A percentile compares a stretch with the other conserved stretches of the same genome.
phyloP scores from a whole-genome alignment of 1,139 yeast genomes.

The Magnusiomyces clavatus region DNA sequence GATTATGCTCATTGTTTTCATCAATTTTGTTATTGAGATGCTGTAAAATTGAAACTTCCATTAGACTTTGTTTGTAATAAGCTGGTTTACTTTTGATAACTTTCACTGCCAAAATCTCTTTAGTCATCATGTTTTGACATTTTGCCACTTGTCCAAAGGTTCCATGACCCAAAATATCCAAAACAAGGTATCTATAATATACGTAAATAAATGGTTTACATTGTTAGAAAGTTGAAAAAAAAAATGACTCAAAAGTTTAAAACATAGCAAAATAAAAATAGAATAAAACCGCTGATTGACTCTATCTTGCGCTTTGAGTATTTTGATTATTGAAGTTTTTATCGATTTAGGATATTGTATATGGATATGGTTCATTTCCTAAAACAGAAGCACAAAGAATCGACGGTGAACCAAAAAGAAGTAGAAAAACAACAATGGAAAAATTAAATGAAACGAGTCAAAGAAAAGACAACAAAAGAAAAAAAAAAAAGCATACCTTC shows the following conservation, averaged over 20 bases:
- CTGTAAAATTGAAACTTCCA: slow-evolving; percentile 84
- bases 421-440: too few relatives aligned
- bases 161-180: slow-evolving; percentile 91
- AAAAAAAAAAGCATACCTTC: slow-evolving; percentile 32
- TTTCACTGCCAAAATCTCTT: slow-evolving; percentile 88
- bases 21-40: slow-evolving; percentile 68
- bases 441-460: background rate
- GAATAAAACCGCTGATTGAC: too few relatives aligned
- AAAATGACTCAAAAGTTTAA: too few relatives aligned
- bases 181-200: slow-evolving; percentile 50
- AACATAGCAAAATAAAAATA: too few relatives aligned
- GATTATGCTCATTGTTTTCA: slow-evolving; percentile 60
- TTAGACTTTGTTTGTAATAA: slow-evolving; percentile 81
- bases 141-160: slow-evolving; percentile 98
- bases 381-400: too few relatives aligned
- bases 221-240: too few relatives aligned
- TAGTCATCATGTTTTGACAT: slow-evolving; percentile 85
- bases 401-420: background rate
- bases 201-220: background rate
- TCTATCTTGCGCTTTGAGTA: too few relatives aligned
- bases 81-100: slow-evolving; percentile 92
- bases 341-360: too few relatives aligned
- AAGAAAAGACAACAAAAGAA: background rate
- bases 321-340: too few relatives aligned
- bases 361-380: too few relatives aligned